These are phyloP conservation scores for Zygoascus hellenicus DNA, from an alignment of 1,139 yeast species.

Conservation along the genomic window DNA sequence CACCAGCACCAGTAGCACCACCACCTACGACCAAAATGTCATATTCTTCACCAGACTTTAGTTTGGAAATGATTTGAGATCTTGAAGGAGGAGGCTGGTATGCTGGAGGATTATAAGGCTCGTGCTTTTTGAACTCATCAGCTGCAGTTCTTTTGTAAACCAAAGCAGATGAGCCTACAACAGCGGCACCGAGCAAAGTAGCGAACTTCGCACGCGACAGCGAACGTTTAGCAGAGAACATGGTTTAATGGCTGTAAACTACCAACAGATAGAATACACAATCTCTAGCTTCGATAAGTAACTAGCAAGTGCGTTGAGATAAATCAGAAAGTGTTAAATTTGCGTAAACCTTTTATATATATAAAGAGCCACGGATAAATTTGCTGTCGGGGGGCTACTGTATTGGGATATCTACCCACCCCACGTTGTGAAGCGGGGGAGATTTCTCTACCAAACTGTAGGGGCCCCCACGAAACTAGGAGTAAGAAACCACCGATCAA, in stretches of 20 bases:
- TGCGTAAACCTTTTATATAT: background rate
- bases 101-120: conserved; percentile 6
- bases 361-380: conserved; percentile 3
- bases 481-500: no score
- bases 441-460: no score
- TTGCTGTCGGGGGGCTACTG: conserved; percentile 3
- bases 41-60: conserved; percentile 38
- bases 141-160: conserved; percentile 4
- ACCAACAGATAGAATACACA: no score
- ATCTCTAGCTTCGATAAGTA: no score
- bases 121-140: conserved; percentile 6
- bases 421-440: background rate
- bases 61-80: background rate
- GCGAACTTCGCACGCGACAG: conserved; percentile 2
- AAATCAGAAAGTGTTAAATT: no score
- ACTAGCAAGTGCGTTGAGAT: no score
- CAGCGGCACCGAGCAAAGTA: conserved; percentile 7
- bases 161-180: conserved; percentile 3
- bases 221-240: conserved; percentile 3
- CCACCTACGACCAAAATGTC: conserved; percentile 89
- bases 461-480: no score
- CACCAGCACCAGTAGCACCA: conserved; percentile 94
- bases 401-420: conserved; percentile 6
- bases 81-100: conserved; percentile 2
- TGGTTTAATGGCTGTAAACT: background rate